Percentiles rank a stretch among this genome's conserved stretches.
These are phyloP conservation scores for Cytospora paraplurivora DNA, from an alignment of 2,329 filamentous ascomycete species.

Conservation along the genomic window DNA sequence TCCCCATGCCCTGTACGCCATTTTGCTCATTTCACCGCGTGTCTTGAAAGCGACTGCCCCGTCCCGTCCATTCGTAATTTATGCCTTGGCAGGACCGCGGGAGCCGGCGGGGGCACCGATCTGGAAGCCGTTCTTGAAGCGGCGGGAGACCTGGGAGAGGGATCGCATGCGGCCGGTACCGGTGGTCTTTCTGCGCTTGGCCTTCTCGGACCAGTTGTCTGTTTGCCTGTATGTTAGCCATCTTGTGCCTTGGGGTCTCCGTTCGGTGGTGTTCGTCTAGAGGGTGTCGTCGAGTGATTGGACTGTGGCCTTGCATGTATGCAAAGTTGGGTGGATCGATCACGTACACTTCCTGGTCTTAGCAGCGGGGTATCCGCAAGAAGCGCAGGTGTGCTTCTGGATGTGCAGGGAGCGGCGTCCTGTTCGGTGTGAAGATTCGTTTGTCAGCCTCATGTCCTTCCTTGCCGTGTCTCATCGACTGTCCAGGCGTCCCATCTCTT, in stretches of 20 bases:
- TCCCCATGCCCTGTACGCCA: slow-evolving; percentile 31
- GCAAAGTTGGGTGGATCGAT: slow-evolving; percentile 1
- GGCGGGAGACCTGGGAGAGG: slow-evolving; percentile 88
- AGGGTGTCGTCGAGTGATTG: neutral
- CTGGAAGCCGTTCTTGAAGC: slow-evolving; percentile 99
- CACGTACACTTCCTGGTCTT: slow-evolving; percentile 98
- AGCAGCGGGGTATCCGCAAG: slow-evolving; percentile 95
- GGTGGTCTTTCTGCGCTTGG: slow-evolving; percentile 99
- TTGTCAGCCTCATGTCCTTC: slow-evolving; percentile 32
- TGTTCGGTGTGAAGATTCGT: slow-evolving; percentile 42
- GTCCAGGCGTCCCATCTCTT: slow-evolving; percentile 5
- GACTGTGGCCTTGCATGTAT: neutral
- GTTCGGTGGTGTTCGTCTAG: neutral
- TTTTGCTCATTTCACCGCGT: slow-evolving; percentile 27
- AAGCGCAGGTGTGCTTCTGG: slow-evolving; percentile 97
- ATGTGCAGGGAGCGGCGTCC: slow-evolving; percentile 97
- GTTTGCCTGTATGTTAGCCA: slow-evolving; percentile 36
- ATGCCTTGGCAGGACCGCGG: slow-evolving; percentile 59
- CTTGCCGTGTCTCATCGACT: slow-evolving; percentile 11
- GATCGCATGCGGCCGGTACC: slow-evolving; percentile 95
- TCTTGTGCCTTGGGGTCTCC: neutral
- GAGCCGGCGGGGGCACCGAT: slow-evolving; percentile 82
- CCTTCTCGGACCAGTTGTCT: slow-evolving; percentile 99
- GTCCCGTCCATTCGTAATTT: slow-evolving; percentile 30
- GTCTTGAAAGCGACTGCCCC: slow-evolving; percentile 19